Evolutionary conservation across 2,329 filamentous ascomycete species (phyloP), one percentile per base, ranked within the genome.

Genomic region (Sporothrix phasma): DNA sequence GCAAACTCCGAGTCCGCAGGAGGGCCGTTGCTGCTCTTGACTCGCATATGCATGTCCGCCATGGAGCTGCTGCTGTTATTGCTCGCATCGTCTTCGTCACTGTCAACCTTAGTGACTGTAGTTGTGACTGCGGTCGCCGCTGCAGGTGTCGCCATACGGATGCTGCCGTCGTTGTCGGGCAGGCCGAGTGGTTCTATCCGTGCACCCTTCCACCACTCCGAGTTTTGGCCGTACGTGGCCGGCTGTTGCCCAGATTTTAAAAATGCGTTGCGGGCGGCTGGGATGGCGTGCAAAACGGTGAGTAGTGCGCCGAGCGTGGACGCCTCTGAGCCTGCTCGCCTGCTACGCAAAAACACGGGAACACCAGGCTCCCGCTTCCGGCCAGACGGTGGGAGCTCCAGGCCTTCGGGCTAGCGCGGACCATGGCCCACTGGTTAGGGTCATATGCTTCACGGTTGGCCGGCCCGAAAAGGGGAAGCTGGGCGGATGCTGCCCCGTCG

Each of bases 171-270:
- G 17, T 13, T 13, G 10, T 74, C 2, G 75, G 73, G 41, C 73
- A 73, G 13, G 1, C 74, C 2, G 75, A 73, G 37, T 73, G 73
- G 56, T 1, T 29, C 7, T 6, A 66, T 66, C 17, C n/a, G 19
- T 47, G 4, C 78, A 67, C 85, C 84, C 66, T 78, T 80, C 85
- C 85, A 88, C 85, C 85, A 88, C 65, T 83, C 79, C 13, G 74
- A 74, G 67, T 83, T 78, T 67, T 80, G 77, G 0, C 84, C 84
- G 67, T 87, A 87, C 39, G 74, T 78, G 1, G 73, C 69, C 2
- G 77, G 73, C 5, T 77, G 71, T 3, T 70, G 62, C 1, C 79
- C 79, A 10, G 73, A 74, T 26, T 74, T 71, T 2, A 87, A 75
- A 13, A 87, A 74, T 2, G 80, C 74, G 67, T 86, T 86, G 61